Percentiles rank a stretch among this genome's conserved stretches.
Evolutionary conservation across 108 stramenopile genomes (phyloP).

Genomic region (Schizochytrium sp.): DNA sequence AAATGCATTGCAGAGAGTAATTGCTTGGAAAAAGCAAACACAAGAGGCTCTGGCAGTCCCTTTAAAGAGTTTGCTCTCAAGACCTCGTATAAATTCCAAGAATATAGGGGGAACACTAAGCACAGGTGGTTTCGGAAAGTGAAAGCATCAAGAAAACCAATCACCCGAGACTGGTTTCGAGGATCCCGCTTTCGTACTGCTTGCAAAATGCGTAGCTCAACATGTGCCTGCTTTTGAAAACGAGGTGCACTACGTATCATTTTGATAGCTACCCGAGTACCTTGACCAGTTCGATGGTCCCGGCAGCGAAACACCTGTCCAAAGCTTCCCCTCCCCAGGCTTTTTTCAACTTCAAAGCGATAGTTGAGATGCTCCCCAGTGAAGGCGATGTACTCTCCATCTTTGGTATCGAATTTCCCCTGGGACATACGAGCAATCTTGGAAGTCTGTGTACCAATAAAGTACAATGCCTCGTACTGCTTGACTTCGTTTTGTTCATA

Average conservation of each 20-base stretch:
- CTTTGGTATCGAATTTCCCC: neutral
- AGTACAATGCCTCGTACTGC: slow-evolving; percentile 32
- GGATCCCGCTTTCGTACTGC: slow-evolving; percentile 69
- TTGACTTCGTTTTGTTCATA: slow-evolving; percentile 50
- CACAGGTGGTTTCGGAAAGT: slow-evolving; percentile 90
- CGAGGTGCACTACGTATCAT: slow-evolving; percentile 95
- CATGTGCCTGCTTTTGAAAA: slow-evolving; percentile 89
- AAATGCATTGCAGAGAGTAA: slow-evolving; percentile 82
- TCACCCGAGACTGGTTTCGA: slow-evolving; percentile 75
- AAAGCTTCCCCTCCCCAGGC: slow-evolving; percentile 94
- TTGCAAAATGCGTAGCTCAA: slow-evolving; percentile 91
- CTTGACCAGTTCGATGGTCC: slow-evolving; percentile 73
- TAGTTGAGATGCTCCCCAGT: slow-evolving; percentile 60
- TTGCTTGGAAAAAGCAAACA: slow-evolving; percentile 80
- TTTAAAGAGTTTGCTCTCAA: slow-evolving; percentile 91
- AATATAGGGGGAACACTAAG: slow-evolving; percentile 92
- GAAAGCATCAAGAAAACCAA: slow-evolving; percentile 87
- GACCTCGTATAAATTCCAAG: slow-evolving; percentile 91
- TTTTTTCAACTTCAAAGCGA: slow-evolving; percentile 75
- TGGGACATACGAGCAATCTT: neutral
- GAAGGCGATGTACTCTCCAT: slow-evolving; percentile 53
- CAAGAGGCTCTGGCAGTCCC: slow-evolving; percentile 79
- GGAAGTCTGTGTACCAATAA: neutral
- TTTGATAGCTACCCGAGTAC: slow-evolving; percentile 87
- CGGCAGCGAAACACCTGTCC: slow-evolving; percentile 94